Base-by-base conservation (phyloP, 169 alveolate genomes). In the Cryptosporidium ryanae region DNA sequence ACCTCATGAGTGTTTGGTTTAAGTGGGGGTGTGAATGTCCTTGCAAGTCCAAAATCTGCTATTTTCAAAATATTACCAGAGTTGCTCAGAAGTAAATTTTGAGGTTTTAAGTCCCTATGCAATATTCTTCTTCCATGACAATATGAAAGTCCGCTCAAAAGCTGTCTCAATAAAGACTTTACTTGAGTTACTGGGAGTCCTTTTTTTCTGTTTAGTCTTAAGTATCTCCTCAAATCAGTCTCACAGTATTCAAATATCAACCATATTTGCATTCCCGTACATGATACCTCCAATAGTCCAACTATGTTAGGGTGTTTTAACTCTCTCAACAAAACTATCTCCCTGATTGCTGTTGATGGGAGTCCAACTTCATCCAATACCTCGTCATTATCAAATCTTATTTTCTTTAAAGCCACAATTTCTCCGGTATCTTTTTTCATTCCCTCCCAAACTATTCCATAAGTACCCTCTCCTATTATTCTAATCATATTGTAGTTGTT, bases 41-140 rank as follows among this genome's bases (percentile, higher is more conserved):
- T 89, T n/a, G 98, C 98, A n/a, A 96, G 82, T 8, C 98, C 97
- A 89, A 96, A 96, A 68, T 96, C 98, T 18, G 93, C 93, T 17
- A 91, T 83, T 63, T 91, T 91, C 5, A 91, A 43, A 10, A 65
- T 64, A 50, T 82, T 76, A 8, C 87, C 87, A 7, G 87, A 76
- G 27, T 76, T 71, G 68, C 94, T 95, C 31, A 96, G 90, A 2
- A 96, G 82, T 25, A 96, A 71, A 82, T 96, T 96, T 70, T 94
- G 93, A 23, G 98, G 98, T 65, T 96, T 96, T 65, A 96, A 90
- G 68, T 96, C 98, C 55, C 98, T 71, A 59, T 96, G 98, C n/a
- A 96, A 82, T 12, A 96, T 94, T 66, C 98, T 84, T 63, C 94
- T 91, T 18, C 93, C 83, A 76, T 96, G 98, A 68, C 98, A 95